Base-by-base conservation (phyloP, 2,329 filamentous ascomycete genomes). In the Penicillium brasilianum region DNA sequence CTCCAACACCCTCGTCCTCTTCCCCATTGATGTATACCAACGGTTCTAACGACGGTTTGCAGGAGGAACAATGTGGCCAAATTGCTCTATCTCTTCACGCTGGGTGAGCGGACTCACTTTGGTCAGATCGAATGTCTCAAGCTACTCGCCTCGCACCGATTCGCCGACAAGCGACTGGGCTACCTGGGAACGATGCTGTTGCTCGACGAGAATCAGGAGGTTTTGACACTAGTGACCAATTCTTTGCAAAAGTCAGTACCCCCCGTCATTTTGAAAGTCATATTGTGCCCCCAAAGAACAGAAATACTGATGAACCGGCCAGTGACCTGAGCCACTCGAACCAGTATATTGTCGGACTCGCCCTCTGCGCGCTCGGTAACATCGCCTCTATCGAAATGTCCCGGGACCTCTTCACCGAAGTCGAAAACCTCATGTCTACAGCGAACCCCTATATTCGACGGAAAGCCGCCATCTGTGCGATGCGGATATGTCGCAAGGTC, bases 81-180 rank as follows among this genome's bases (percentile, higher is more conserved):
- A 80, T 87, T 99, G 37, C 87, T 99, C 41, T 99, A 99, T 77
- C 91, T 99, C 63, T 99, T 99, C 79, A 99, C 95, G 1, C 86
- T 99, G 44, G 95, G 95, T 66, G 95, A 99, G 81, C 88, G 95
- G 73, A 99, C 95, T 59, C 95, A 99, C 80, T 99, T 99, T 77
- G 95, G 95, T 55, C 95, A 99, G 84, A 99, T 99, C 76, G 95
- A 99, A 87, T 99, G 95, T 79, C 85, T 99, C 73, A 99, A 99
- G 81, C 87, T 99, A 54, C 87, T 99, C 60, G 95, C 95, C 60
- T 99, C 95, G 43, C 93, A 96, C 67, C 92, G 94, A 61, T 99
- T 99, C 75, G 95, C 95, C 69, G 95, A 99, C 84, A 99, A 99
- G 82, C 89, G 95, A 51, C 81, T 99, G 70, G 95, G 95, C 43